phyloP scores from a whole-genome alignment of 208 protist genomes.

The Acanthamoeba lenticulata region DNA sequence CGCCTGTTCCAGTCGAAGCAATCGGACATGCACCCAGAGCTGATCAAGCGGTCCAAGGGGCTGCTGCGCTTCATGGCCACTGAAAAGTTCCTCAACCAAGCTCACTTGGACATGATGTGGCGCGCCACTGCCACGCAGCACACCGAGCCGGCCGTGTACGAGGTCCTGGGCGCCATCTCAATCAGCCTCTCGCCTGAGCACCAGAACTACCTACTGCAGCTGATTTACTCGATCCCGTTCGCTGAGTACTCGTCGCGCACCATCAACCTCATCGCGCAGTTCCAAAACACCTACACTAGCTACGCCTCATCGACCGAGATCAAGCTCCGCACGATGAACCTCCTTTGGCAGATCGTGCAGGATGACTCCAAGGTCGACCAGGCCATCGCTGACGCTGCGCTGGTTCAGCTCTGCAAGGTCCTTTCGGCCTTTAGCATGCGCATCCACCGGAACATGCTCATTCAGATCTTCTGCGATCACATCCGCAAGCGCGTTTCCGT shows the following conservation, averaged over 20 bases:
- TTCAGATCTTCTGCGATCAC: conserved; percentile 17
- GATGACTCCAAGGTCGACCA: conserved; percentile 33
- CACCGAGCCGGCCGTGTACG: neutral
- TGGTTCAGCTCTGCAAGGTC: neutral
- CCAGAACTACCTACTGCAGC: conserved; percentile 6
- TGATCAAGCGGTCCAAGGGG: conserved; percentile 36
- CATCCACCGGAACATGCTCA: conserved; percentile 32
- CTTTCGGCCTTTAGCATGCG: neutral
- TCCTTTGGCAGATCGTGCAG: conserved; percentile 45
- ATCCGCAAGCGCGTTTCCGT: neutral
- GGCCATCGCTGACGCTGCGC: neutral
- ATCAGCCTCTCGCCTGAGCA: conserved; percentile 27
- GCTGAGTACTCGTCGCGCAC: neutral
- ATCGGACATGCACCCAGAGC: conserved; percentile 34
- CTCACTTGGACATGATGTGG: conserved; percentile 53
- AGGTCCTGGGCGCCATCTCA: neutral
- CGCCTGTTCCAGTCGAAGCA: neutral
- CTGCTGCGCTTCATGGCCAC: conserved; percentile 38
- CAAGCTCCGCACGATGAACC: conserved; percentile 45
- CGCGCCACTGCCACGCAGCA: neutral
- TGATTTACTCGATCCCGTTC: conserved; percentile 1
- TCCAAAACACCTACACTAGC: neutral
- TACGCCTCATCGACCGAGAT: conserved; percentile 25
- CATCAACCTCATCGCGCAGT: conserved; percentile 46
- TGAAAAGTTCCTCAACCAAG: neutral